A percentile compares a stretch with the other conserved stretches of the same genome.
phyloP scores from a whole-genome alignment of 2,329 filamentous ascomycete genomes.

The Aspergillus sergii region DNA sequence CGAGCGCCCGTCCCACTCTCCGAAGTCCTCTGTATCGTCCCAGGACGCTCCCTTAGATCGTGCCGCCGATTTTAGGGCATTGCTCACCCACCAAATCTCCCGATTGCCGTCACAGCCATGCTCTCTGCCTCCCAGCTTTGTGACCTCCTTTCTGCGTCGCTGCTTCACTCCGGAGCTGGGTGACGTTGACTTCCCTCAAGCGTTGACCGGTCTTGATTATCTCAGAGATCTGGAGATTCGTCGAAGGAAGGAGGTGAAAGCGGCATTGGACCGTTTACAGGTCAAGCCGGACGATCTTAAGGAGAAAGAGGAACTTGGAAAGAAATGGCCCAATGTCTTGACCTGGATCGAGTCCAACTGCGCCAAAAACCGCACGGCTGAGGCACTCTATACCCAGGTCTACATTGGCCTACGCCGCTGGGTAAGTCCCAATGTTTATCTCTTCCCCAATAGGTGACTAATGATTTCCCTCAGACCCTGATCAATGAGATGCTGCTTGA shows the following conservation, averaged over 20 bases:
- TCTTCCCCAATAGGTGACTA: slow-evolving; percentile 21
- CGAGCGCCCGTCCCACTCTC: slow-evolving; percentile 35
- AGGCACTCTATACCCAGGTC: slow-evolving; percentile 62
- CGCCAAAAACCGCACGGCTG: slow-evolving; percentile 54
- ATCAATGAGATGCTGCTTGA: slow-evolving; percentile 66
- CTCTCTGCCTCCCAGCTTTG: slow-evolving; percentile 64
- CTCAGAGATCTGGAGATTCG: slow-evolving; percentile 65
- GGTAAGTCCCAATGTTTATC: slow-evolving; percentile 47
- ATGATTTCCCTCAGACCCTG: slow-evolving; percentile 50
- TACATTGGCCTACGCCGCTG: slow-evolving; percentile 65
- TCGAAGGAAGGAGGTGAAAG: slow-evolving; percentile 59
- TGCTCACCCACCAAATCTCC: slow-evolving; percentile 55
- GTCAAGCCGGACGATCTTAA: slow-evolving; percentile 53
- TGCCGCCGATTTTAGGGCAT: slow-evolving; percentile 46
- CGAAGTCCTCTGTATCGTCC: slow-evolving; percentile 28
- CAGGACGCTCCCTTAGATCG: slow-evolving; percentile 31
- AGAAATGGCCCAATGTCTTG: slow-evolving; percentile 57
- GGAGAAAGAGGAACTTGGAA: slow-evolving; percentile 52
- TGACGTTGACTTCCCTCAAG: slow-evolving; percentile 66
- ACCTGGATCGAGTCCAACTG: slow-evolving; percentile 58
- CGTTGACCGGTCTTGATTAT: slow-evolving; percentile 67
- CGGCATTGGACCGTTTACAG: slow-evolving; percentile 57
- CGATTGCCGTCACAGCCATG: slow-evolving; percentile 62
- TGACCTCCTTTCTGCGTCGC: slow-evolving; percentile 62
- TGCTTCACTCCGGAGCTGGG: slow-evolving; percentile 60